Evolutionary conservation across 352 stramenopile species (phyloP), one percentile per base, ranked within the genome.

Genomic region (Hyphochytrium catenoides): DNA sequence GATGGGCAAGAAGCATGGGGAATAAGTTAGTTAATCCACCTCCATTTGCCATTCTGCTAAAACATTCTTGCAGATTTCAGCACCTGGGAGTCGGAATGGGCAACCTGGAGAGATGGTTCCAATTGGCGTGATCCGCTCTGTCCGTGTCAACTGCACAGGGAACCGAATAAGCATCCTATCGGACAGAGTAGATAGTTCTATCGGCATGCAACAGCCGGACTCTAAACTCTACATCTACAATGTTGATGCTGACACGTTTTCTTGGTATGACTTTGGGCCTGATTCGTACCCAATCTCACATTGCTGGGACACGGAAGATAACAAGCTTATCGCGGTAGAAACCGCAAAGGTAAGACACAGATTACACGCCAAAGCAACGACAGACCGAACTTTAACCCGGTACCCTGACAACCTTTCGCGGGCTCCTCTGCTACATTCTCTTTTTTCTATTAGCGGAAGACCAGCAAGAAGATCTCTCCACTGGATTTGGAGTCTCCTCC

Each of bases 191-290:
- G 68, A 75, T 50, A 58, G 63, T 8, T 54, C 59, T 15, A 48
- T 86, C 14, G 57, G 68, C 34, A 78, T 91, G 28, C 66, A 74
- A 30, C 66, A 65, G 23, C 81, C 78, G 11, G 46, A 90, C 39
- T 71, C 50, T 41, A 75, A 77, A 25, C 48, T 94, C 15, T 72
- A 74, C 42, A 50, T 94, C 8, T 94, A 88, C 53, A 73, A 92
- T 35, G 64, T 59, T 4, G 67, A 91, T 34, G 59, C 86, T 18
- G 81, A 87, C 39, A 62, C 75, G 26, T 74, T 89, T 29, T 64
- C 83, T 41, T 57, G 74, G 30, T 86, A 83, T 54, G 75, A 91
- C 34, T 92, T 84, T 52, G 70, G 62, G 0, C 34, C 61, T 4
- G 58, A 57, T 24, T 55, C 62, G 9, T 70, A 65, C 31, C 74